Evolutionary conservation across 768 basidiomycete species (phyloP), one percentile per base, ranked within the genome.

Genomic region (Suillus weaverae): DNA sequence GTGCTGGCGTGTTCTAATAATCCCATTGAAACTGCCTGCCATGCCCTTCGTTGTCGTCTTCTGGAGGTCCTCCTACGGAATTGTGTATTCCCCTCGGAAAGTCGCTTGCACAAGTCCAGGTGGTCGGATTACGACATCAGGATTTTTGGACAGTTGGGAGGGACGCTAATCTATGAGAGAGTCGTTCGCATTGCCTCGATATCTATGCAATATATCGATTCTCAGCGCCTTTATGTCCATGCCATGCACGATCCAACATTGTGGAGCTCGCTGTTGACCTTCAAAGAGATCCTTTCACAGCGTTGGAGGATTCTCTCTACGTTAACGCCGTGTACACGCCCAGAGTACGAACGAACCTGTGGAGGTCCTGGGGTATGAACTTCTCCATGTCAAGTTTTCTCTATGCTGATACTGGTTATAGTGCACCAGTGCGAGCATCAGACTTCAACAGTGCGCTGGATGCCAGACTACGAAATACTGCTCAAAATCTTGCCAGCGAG

Each of bases 391-490:
- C 20, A 33, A 33, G 32, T 54, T 54, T 54, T 0, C 10, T 33
- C 10, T 2, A 33, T 20, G 53, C 20, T 54, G 53, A 54, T 54
- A 11, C 10, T 6, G 32, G 32, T n/a, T n/a, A 33, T 54, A 54
- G 53, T 54, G 53, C 11, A 54, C 11, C 53, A 54, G 53, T 54
- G 32, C 20, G 53, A 54, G 32, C 11, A 54, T 20, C 53, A 54
- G 32, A 54, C 53, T 54, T n/a, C 53, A n/a, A 20, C 53, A 33
- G 20, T 54, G 53, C 32, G 53, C 53, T n/a, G 53, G 32, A 33
- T 54, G 53, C 32, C 53, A 54, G 32, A 54, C 53, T 11, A n/a
- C 53, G 32, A 54, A 54, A 54, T 54, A 54, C 32, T 54, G 53
- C 32, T 54, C 53, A 11, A 54, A 54, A 13, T 54, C 32, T 33